Percentiles rank a stretch among this genome's conserved stretches.
Conservation (phyloP, 2,329 filamentous ascomycete species). For the Cryphonectria parasitica region DNA sequence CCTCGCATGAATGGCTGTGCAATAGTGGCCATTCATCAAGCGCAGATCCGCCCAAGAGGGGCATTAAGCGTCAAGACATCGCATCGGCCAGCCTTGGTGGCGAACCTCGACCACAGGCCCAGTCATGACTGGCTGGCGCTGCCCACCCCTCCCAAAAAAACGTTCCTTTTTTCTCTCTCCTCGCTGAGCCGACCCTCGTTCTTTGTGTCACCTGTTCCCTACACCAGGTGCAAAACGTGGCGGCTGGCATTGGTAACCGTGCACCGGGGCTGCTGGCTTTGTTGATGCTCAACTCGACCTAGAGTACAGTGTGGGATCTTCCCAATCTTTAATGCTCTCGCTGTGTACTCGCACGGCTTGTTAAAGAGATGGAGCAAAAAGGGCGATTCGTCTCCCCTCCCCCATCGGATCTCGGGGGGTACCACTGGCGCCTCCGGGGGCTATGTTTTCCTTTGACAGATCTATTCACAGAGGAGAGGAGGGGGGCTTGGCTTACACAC, state of each 20-base stretch:
- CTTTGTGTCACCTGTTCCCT: constrained; percentile 25
- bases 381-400: neutral
- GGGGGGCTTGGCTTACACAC: neutral
- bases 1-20: constrained; percentile 21
- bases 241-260: constrained; percentile 18
- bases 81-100: constrained; percentile 20
- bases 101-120: constrained; percentile 16
- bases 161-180: neutral
- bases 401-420: constrained; percentile 12
- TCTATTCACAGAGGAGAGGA: neutral
- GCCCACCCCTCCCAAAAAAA: neutral
- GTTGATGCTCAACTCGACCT: neutral
- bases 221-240: constrained; percentile 26
- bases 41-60: constrained; percentile 23
- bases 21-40: constrained; percentile 19
- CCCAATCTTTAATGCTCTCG: neutral
- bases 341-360: constrained; percentile 21
- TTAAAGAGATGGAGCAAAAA: constrained; percentile 3
- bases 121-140: constrained; percentile 21
- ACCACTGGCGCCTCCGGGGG: neutral
- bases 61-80: neutral
- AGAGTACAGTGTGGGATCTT: constrained; percentile 17
- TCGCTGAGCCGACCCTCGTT: constrained; percentile 1
- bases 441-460: neutral
- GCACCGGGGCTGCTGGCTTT: neutral